Base-by-base conservation (phyloP, 257 asterid species). In the Lycium ferocissimum region DNA sequence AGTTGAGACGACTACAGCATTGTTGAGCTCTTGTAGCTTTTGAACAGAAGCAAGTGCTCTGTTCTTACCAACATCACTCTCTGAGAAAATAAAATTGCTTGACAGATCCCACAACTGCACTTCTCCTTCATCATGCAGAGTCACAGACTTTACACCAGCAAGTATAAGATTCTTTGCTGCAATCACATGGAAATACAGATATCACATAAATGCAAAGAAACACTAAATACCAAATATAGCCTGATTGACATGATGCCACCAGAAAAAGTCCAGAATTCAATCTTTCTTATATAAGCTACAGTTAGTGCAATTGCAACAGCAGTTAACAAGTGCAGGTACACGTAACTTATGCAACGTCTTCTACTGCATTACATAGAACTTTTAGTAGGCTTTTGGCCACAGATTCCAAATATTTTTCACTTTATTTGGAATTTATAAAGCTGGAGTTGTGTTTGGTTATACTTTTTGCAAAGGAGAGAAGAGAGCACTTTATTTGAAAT, bases 141-240 rank as follows among this genome's bases (percentile, higher is more conserved):
- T 93, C 91, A 95, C 97, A 83, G 99, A 95, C 92, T 94, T 95
- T 81, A 95, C 97, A 76, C 99, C 99, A 66, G 99, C 99, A 85
- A 95, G 98, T 80, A 95, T 85, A 81, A 95, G 97, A 85, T 94
- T 95, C 90, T 95, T 95, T 13, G 98, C 99, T 95, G 97, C 92
- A 88, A 88, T 38, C 17, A 73, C 58, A 54, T 69, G 37, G 71
- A 70, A 85, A 62, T 45, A 83, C 89, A 88, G 20, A 80, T 69
- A 40, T 45, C 80, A 84, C 76, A 85, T 62, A 75, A 53, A 22
- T 65, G 73, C 51, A 63, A 78, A 78, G 63, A n/a, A 43, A 53
- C 81, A 7, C 13, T 53, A 51, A 51, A 83, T 49, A 83, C 47
- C 51, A 67, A 83, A 43, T n/a, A 51, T 43, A 49, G 54, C 22